Conservation (phyloP, 768 basidiomycete genomes). For the Sutorius australiensis region DNA sequence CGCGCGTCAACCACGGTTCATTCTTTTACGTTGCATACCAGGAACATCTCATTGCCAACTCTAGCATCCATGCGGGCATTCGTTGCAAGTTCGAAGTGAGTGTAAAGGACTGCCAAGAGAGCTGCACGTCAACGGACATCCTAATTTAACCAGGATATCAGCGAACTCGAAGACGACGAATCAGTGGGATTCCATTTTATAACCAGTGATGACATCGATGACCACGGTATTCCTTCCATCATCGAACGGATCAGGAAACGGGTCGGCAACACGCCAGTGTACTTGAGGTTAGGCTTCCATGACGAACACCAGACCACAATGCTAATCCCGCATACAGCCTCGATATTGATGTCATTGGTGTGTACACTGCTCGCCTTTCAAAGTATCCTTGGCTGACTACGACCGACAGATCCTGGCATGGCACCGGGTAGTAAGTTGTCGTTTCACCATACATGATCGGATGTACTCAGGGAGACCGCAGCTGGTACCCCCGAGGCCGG, state of each 20-base stretch:
- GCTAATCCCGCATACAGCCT: constrained; percentile 38
- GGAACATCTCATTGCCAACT: constrained; percentile 71
- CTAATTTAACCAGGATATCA: constrained; percentile 13
- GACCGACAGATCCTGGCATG: constrained; percentile 59
- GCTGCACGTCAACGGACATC: neutral
- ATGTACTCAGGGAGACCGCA: constrained; percentile 24
- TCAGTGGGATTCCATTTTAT: constrained; percentile 80
- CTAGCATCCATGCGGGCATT: constrained; percentile 82
- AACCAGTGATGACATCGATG: constrained; percentile 79
- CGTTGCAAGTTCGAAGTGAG: constrained; percentile 65
- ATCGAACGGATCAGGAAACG: constrained; percentile 65
- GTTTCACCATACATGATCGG: neutral
- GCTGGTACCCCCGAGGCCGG: constrained; percentile 84
- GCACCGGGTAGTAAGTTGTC: constrained; percentile 68
- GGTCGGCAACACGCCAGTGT: constrained; percentile 72
- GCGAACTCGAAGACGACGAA: constrained; percentile 57
- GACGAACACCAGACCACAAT: neutral
- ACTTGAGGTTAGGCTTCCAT: constrained; percentile 48
- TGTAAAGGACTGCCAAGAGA: constrained; percentile 13
- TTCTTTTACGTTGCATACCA: constrained; percentile 80
- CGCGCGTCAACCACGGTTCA: constrained; percentile 76
- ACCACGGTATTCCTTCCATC: constrained; percentile 68
- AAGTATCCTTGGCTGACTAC: neutral
- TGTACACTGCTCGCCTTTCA: neutral
- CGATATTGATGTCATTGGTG: constrained; percentile 81